Evolutionary conservation across 805 yeast genomes (phyloP).

Genomic region (Yarrowia yakushimensis): DNA sequence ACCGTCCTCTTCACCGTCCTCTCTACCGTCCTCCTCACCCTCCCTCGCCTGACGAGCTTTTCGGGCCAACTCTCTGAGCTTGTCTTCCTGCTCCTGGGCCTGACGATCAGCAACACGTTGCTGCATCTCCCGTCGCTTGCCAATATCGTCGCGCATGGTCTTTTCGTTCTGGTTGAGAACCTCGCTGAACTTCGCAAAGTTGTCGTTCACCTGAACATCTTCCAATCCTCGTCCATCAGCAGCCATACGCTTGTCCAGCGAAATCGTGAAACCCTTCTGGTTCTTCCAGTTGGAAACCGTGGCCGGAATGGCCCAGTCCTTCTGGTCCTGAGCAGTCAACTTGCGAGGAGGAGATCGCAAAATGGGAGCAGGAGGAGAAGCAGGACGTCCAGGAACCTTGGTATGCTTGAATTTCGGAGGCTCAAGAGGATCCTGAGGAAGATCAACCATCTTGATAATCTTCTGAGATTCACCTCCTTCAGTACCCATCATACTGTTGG

Average conservation of each 20-base stretch:
- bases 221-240: constrained; percentile 44
- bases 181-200: constrained; percentile 58
- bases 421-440: constrained; percentile 75
- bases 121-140: constrained; percentile 49
- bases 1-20: constrained; percentile 1
- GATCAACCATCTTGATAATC: constrained; percentile 62
- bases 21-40: neutral
- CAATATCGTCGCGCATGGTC: constrained; percentile 55
- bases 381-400: constrained; percentile 65
- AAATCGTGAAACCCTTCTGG: constrained; percentile 81
- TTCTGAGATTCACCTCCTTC: constrained; percentile 41
- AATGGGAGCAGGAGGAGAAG: constrained; percentile 70
- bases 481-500: constrained; percentile 39
- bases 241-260: constrained; percentile 72
- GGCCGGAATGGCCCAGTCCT: constrained; percentile 83
- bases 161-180: constrained; percentile 71
- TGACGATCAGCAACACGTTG: constrained; percentile 51
- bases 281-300: constrained; percentile 95
- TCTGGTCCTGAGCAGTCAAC: constrained; percentile 67
- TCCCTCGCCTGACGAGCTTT: constrained; percentile 44
- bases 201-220: constrained; percentile 47
- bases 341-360: constrained; percentile 48
- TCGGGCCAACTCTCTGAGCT: constrained; percentile 49
- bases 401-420: constrained; percentile 75
- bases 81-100: constrained; percentile 49